These are phyloP conservation scores for Hyphopichia wangnamkhiaoensis DNA, from an alignment of 1,139 yeast genomes.

Conservation along the genomic window DNA sequence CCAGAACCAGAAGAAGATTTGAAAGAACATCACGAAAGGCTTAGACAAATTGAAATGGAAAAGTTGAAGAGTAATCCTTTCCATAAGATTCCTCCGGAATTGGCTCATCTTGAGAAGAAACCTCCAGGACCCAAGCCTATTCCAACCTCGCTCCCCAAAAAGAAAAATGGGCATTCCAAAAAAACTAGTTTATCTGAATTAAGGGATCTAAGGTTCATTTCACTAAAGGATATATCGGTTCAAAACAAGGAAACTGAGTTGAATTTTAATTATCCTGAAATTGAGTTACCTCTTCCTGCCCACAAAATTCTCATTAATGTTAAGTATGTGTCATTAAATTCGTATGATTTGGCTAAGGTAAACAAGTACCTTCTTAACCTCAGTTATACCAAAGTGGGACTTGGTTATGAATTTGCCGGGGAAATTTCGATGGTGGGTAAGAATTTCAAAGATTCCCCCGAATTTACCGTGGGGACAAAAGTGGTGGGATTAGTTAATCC, in stretches of 20 bases:
- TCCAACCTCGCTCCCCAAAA: slow-evolving; percentile 9
- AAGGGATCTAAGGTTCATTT: slow-evolving; percentile 34
- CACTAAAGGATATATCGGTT: slow-evolving; percentile 43
- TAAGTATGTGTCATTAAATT: slow-evolving; percentile 38
- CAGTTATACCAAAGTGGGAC: slow-evolving; percentile 40
- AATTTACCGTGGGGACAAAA: slow-evolving; percentile 31
- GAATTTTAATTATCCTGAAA: slow-evolving; percentile 43
- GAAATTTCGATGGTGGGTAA: slow-evolving; percentile 33
- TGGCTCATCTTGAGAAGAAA: slow-evolving; percentile 36
- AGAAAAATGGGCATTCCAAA: slow-evolving; percentile 3
- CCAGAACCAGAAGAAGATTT: slow-evolving; percentile 41
- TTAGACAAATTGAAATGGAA: slow-evolving; percentile 28
- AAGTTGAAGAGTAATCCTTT: slow-evolving; percentile 33
- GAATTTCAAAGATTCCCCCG: slow-evolving; percentile 17
- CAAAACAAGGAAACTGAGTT: slow-evolving; percentile 45
- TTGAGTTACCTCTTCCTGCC: slow-evolving; percentile 35
- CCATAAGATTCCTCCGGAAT: slow-evolving; percentile 47
- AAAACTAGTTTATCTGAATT: slow-evolving; percentile 8
- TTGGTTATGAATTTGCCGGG: slow-evolving; percentile 48
- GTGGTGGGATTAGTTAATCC: slow-evolving; percentile 44
- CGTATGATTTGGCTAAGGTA: slow-evolving; percentile 41
- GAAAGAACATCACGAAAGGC: slow-evolving; percentile 31
- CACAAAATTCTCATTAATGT: slow-evolving; percentile 38
- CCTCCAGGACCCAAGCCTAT: slow-evolving; percentile 24
- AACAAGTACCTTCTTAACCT: slow-evolving; percentile 38